These are phyloP conservation scores for Eimeria acervulina DNA, from an alignment of 169 alveolate species.

Conservation along the genomic window DNA sequence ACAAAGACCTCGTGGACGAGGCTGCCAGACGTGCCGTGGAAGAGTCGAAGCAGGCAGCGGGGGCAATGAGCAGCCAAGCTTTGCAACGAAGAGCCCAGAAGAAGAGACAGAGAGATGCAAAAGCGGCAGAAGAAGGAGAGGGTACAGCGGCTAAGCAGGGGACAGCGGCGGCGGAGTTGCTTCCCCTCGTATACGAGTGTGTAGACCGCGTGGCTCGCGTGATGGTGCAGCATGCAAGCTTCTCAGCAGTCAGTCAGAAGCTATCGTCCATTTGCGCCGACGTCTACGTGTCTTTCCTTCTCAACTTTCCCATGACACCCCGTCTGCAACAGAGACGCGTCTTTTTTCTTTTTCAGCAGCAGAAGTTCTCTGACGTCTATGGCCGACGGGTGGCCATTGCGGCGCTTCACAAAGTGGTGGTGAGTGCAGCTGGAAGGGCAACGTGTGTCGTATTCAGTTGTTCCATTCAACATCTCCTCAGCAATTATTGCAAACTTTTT, in stretches of 20 bases:
- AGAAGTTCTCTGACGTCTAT: conserved; percentile 68
- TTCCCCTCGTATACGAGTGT: conserved; percentile 65
- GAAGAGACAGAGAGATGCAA: conserved; percentile 54
- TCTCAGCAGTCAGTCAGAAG: conserved; percentile 52
- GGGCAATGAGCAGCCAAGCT: conserved; percentile 24
- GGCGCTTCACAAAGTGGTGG: conserved; percentile 78
- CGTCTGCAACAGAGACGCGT: conserved; percentile 80
- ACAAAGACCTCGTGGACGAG: conserved; percentile 69
- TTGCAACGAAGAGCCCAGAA: conserved; percentile 30
- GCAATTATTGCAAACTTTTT: background rate
- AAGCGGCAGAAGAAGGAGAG: conserved; percentile 29
- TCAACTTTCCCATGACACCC: conserved; percentile 83
- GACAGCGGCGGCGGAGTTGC: conserved; percentile 34
- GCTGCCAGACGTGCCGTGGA: conserved; percentile 61
- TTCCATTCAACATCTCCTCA: background rate
- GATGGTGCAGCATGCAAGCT: conserved; percentile 82
- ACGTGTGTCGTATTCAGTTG: background rate
- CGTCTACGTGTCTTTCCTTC: conserved; percentile 81
- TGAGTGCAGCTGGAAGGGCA: background rate
- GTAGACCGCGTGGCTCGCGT: conserved; percentile 79
- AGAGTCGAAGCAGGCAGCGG: conserved; percentile 49
- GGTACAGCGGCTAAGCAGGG: background rate
- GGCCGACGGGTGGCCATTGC: conserved; percentile 82
- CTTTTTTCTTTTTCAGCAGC: conserved; percentile 76
- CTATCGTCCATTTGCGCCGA: conserved; percentile 80